Conservation (phyloP, 108 stramenopile genomes). For the Skeletonema menzelii region DNA sequence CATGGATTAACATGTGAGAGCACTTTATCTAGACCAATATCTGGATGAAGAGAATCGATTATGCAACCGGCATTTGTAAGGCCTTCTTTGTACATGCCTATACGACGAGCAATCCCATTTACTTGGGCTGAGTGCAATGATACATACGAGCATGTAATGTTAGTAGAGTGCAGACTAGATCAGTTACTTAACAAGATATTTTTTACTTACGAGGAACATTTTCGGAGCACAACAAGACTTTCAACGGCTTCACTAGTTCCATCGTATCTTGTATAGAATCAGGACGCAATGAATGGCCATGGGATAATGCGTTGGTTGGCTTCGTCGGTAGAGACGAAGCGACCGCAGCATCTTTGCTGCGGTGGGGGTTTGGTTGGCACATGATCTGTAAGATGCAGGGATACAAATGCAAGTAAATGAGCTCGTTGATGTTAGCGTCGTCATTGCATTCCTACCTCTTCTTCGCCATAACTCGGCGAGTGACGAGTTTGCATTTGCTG, state of each 20-base stretch:
- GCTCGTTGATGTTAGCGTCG: neutral
- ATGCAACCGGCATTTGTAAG: constrained; percentile 42
- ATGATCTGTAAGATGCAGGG: neutral
- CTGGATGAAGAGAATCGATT: constrained; percentile 53
- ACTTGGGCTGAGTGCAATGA: constrained; percentile 30
- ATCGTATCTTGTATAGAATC: neutral
- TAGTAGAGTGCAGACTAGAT: neutral
- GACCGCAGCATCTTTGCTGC: neutral
- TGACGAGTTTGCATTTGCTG: neutral
- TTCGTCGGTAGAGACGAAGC: neutral
- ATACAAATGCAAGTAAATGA: neutral
- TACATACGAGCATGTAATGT: neutral
- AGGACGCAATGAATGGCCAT: neutral
- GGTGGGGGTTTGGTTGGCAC: neutral
- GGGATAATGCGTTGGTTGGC: neutral
- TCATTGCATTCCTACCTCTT: neutral
- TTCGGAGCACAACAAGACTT: constrained; percentile 38
- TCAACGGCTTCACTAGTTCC: neutral
- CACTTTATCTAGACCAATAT: constrained; percentile 22
- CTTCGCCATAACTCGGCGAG: neutral
- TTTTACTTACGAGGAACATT: constrained; percentile 31
- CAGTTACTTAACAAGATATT: neutral
- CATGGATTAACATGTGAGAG: constrained; percentile 51
- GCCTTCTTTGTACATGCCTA: constrained; percentile 50
- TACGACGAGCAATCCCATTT: constrained; percentile 57